Percentiles rank a stretch among this genome's conserved stretches.
Conservation (phyloP, 495 filamentous ascomycete species). For the Cercophora scortea region DNA sequence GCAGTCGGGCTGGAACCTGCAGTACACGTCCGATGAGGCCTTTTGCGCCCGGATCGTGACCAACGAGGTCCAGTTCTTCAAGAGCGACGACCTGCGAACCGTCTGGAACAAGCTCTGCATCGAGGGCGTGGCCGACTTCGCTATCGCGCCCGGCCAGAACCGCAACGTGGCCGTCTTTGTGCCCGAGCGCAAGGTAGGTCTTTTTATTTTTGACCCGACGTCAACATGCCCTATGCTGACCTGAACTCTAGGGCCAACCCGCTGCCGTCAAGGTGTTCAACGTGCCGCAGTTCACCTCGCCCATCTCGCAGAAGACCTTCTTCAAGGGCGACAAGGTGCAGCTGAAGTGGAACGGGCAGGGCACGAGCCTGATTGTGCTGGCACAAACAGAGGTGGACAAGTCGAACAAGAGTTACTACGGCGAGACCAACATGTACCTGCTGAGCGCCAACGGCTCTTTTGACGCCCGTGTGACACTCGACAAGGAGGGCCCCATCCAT, state of each 20-base stretch:
- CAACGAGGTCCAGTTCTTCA: conserved; percentile 95
- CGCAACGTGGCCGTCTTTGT: conserved; percentile 88
- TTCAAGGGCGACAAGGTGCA: conserved; percentile 99
- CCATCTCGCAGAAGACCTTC: conserved; percentile 95
- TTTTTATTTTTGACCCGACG: background rate
- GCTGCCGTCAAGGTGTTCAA: conserved; percentile 91
- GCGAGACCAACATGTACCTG: conserved; percentile 95
- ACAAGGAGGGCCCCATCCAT: conserved; percentile 97
- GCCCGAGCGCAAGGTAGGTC: conserved; percentile 81
- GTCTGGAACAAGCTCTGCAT: conserved; percentile 93
- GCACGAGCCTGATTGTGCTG: conserved; percentile 86
- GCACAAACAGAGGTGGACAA: conserved; percentile 98
- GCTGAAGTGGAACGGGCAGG: conserved; percentile 91
- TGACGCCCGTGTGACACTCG: conserved; percentile 83
- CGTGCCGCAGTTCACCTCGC: conserved; percentile 69
- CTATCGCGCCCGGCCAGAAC: conserved; percentile 78
- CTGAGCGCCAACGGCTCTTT: conserved; percentile 86
- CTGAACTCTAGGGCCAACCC: conserved; percentile 64
- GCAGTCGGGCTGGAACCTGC: conserved; percentile 93
- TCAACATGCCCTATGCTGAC: background rate
- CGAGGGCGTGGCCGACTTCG: conserved; percentile 87
- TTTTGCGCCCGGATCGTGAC: conserved; percentile 90
- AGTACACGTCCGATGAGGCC: conserved; percentile 88
- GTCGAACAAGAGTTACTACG: conserved; percentile 97
- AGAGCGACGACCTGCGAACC: conserved; percentile 71